Percentiles rank a stretch among this genome's conserved stretches.
Conservation (phyloP, 1,139 yeast species). For the Taphrina wiesneri region DNA sequence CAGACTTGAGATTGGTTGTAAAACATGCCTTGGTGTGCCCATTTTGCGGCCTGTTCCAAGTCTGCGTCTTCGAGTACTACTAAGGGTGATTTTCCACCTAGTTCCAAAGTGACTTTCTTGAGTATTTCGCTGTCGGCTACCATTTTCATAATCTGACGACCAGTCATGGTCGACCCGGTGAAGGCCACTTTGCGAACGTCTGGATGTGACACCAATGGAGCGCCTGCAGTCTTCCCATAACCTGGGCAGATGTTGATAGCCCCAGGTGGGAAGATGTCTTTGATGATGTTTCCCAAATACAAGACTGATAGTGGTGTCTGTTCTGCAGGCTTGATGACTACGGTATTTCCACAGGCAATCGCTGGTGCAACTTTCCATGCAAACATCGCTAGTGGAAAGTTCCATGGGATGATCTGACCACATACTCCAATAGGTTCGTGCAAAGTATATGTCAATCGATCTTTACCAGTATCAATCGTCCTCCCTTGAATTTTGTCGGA, state of each 20-base stretch:
- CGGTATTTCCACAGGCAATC: conserved; percentile 87
- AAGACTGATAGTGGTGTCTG: conserved; percentile 87
- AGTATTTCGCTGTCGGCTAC: conserved; percentile 54
- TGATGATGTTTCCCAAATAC: conserved; percentile 70
- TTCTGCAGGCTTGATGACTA: conserved; percentile 83
- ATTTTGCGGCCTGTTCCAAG: conserved; percentile 72
- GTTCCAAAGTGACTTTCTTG: conserved; percentile 79
- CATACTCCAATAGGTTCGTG: conserved; percentile 83
- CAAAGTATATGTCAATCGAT: conserved; percentile 71
- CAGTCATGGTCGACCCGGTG: conserved; percentile 85
- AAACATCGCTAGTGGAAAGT: conserved; percentile 93
- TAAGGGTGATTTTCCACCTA: conserved; percentile 94
- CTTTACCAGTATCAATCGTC: conserved; percentile 62
- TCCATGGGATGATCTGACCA: conserved; percentile 88
- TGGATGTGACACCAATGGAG: conserved; percentile 66
- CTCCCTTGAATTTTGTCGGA: conserved; percentile 77
- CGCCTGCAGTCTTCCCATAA: conserved; percentile 59
- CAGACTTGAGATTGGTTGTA: conserved; percentile 82
- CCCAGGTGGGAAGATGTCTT: conserved; percentile 85
- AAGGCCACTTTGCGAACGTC: conserved; percentile 73
- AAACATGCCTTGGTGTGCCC: conserved; percentile 66
- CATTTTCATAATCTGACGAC: conserved; percentile 75
- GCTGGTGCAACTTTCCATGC: conserved; percentile 90
- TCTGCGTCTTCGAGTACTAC: conserved; percentile 84
- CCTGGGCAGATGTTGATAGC: conserved; percentile 70